Percentiles rank a stretch among this genome's conserved stretches.
Conservation (phyloP, 371 early-diverging fungal species). For the Circinella umbellata region DNA sequence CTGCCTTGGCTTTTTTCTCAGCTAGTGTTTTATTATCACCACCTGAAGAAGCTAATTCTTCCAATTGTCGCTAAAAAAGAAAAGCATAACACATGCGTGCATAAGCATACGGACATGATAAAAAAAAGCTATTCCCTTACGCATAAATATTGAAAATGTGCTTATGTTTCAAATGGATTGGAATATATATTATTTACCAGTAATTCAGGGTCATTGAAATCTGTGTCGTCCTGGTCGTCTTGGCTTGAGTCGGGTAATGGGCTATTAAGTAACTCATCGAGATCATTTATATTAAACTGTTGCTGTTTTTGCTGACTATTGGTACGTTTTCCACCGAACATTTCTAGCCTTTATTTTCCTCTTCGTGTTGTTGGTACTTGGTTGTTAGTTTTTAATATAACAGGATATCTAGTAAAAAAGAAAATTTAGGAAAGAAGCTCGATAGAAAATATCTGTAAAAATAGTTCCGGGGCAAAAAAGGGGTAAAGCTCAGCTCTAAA, state of each 20-base stretch:
- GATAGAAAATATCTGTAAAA: too few relatives aligned
- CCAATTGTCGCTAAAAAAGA: slow-evolving; percentile 44
- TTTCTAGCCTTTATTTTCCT: neutral
- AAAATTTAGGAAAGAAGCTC: neutral
- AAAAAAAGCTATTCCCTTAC: too few relatives aligned
- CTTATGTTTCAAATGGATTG: neutral
- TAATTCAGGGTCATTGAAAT: slow-evolving; percentile 53
- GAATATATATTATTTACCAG: slow-evolving; percentile 33
- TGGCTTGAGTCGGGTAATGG: slow-evolving; percentile 26
- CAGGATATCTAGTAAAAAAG: neutral
- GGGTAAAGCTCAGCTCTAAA: neutral
- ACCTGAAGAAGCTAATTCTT: slow-evolving; percentile 29
- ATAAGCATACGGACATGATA: too few relatives aligned
- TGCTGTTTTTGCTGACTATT: slow-evolving; percentile 4
- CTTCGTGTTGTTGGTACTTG: slow-evolving; percentile 14
- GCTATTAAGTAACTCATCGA: slow-evolving; percentile 19
- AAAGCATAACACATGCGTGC: too few relatives aligned
- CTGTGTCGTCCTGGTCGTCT: slow-evolving; percentile 34
- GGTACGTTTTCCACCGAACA: slow-evolving; percentile 2
- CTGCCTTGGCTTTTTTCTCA: neutral
- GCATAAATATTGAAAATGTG: too few relatives aligned
- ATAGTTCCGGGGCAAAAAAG: neutral
- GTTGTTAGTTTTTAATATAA: too few relatives aligned
- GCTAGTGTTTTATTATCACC: neutral
- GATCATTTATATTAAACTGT: slow-evolving; percentile 28